phyloP scores from a whole-genome alignment of 768 basidiomycete genomes.

The Phanerochaete sordida region DNA sequence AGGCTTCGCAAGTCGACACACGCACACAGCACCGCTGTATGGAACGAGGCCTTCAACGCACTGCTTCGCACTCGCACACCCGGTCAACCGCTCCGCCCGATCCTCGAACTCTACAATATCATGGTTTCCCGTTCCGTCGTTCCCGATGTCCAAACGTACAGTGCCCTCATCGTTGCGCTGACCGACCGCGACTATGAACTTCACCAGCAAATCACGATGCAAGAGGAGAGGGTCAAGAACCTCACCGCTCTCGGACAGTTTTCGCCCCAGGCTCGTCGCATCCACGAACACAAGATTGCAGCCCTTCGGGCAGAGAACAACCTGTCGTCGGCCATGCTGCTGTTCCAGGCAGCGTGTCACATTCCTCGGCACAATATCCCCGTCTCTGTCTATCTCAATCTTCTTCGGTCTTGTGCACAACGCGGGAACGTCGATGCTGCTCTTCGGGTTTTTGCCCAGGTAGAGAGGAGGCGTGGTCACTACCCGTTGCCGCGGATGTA shows the following conservation, averaged over 20 bases:
- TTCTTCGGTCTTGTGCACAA: slow-evolving; percentile 61
- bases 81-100: slow-evolving; percentile 51
- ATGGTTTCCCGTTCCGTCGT: slow-evolving; percentile 59
- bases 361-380: slow-evolving; percentile 33
- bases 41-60: slow-evolving; percentile 17
- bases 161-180: slow-evolving; percentile 56
- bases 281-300: slow-evolving; percentile 37
- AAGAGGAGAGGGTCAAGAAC: slow-evolving; percentile 30
- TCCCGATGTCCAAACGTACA: slow-evolving; percentile 64
- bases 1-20: slow-evolving; percentile 14
- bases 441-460: slow-evolving; percentile 58
- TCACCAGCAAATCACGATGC: slow-evolving; percentile 34
- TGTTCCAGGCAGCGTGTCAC: slow-evolving; percentile 62
- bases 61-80: slow-evolving; percentile 40
- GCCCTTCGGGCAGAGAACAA: slow-evolving; percentile 62
- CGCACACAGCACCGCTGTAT: slow-evolving; percentile 18
- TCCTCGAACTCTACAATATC: slow-evolving; percentile 69
- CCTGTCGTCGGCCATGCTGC: slow-evolving; percentile 62
- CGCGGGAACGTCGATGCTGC: slow-evolving; percentile 58
- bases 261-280: not conserved
- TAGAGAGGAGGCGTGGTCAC: slow-evolving; percentile 43
- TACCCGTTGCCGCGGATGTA: slow-evolving; percentile 38
- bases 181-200: slow-evolving; percentile 69
- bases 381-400: slow-evolving; percentile 39
- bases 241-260: not conserved